A percentile compares a stretch with the other conserved stretches of the same genome.
phyloP scores from a whole-genome alignment of 306 rosid genomes.

The Castanospermum australe region DNA sequence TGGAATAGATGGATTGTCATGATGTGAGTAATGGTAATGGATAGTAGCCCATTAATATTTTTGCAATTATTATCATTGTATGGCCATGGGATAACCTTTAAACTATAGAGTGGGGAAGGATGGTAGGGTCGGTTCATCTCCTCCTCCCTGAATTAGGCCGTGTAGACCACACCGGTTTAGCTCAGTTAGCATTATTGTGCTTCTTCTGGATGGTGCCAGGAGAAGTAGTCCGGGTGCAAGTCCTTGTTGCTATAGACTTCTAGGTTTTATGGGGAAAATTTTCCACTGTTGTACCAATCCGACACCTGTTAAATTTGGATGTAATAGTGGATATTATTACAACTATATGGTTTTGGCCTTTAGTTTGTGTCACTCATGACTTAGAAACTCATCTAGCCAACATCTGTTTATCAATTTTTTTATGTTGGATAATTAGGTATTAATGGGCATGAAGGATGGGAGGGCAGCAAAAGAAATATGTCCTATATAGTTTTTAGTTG shows the following conservation, averaged over 20 bases:
- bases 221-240: neutral
- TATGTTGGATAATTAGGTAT: neutral
- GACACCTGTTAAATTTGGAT: conserved; percentile 8
- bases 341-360: neutral
- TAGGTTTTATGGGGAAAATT: neutral
- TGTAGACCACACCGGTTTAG: neutral
- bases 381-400: neutral
- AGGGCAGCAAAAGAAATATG: neutral
- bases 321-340: neutral
- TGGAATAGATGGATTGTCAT: neutral
- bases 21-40: conserved; percentile 15
- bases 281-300: neutral
- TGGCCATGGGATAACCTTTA: neutral
- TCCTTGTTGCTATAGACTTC: neutral
- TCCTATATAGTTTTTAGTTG: neutral
- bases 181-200: neutral
- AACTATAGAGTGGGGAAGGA: neutral
- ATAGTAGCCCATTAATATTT: conserved; percentile 19
- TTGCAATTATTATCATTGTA: neutral
- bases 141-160: conserved; percentile 15
- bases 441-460: neutral
- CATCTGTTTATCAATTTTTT: conserved; percentile 16
- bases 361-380: neutral
- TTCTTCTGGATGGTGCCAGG: neutral
- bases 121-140: conserved; percentile 39